Base-by-base conservation (phyloP, 2,329 filamentous ascomycete species). In the Trichoderma sp. region DNA sequence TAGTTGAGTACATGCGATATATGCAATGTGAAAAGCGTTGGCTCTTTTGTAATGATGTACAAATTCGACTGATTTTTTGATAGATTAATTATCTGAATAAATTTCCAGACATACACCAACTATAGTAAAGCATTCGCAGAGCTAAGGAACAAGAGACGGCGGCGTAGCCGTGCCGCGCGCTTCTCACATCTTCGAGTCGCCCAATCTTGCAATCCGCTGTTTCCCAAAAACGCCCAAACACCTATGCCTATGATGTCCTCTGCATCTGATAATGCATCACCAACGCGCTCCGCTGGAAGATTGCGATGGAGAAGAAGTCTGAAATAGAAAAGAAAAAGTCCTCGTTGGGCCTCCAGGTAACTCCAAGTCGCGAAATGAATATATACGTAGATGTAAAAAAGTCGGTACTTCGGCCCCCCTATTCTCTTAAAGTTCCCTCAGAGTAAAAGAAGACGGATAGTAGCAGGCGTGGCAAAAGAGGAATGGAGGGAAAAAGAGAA, bases 181-280 rank as follows among this genome's bases (percentile, higher is more conserved):
- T 33, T 33, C n/a, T 16, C 16, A 6, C 37, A 31, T 33, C 14
- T 47, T 14, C 52, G 19, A 10, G 21, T n/a, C 37, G 27, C 47
- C n/a, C 27, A 49, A 49, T 55, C 27, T 10, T 4, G 24, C 52
- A 4, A 49, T 49, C n/a, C 47, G 21, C n/a, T n/a, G 49, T 40
- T 57, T 10, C 55, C 60, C 37, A 11, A 31, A 70, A 29, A 70
- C 57, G 56, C 68, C 68, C 14, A 21, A 47, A 70, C 68, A 27
- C 68, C 68, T 33, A 49, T 67, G 64, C 27, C 53, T 24, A 43
- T 60, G 27, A 49, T 31, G 56, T 65, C 37, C 53, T 40, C 19
- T n/a, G 19, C 53, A 53, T 29, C 40, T 31, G n/a, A 43, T 53
- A 10, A 62, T 52, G 60, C 43, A 33, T 21, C 11, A 21, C 11